Conservation (phyloP, 1,284 basidiomycete genomes). For the Volvariella surrecta region DNA sequence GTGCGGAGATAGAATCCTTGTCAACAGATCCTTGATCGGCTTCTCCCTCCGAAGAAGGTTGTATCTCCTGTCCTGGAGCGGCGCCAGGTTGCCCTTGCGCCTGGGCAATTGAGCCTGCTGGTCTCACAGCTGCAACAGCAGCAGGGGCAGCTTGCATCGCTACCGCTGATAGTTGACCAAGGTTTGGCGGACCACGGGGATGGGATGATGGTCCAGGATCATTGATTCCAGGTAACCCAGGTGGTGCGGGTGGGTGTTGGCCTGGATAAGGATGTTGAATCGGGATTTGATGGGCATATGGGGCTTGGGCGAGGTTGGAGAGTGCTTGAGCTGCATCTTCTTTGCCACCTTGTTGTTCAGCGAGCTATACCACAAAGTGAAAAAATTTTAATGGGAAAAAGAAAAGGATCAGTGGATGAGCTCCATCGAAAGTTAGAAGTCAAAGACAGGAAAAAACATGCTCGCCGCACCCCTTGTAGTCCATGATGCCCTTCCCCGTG, state of each 20-base stretch:
- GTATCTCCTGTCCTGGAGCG: conserved; percentile 12
- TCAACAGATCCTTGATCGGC: conserved; percentile 22
- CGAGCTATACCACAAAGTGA: conserved; percentile 19
- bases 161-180: conserved; percentile 47
- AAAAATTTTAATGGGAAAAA: background rate
- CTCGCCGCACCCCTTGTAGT: conserved; percentile 6
- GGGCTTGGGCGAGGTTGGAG: conserved; percentile 48
- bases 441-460: conserved; percentile 9
- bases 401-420: conserved; percentile 10
- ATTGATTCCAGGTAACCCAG: conserved; percentile 29
- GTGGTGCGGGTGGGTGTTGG: conserved; percentile 13
- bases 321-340: conserved; percentile 61
- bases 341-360: conserved; percentile 34
- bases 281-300: conserved; percentile 18
- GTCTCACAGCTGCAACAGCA: conserved; percentile 14
- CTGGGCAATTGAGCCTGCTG: conserved; percentile 12
- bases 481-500: conserved; percentile 22
- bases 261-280: conserved; percentile 19
- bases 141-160: conserved; percentile 34
- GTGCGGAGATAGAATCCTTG: conserved; percentile 13
- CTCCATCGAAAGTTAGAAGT: conserved; percentile 7
- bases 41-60: conserved; percentile 12
- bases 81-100: conserved; percentile 7
- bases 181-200: conserved; percentile 58
- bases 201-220: conserved; percentile 71